Percentiles rank a stretch among this genome's conserved stretches.
phyloP scores from a whole-genome alignment of 148 eudicot genomes.

The Persicaria tinctoria region DNA sequence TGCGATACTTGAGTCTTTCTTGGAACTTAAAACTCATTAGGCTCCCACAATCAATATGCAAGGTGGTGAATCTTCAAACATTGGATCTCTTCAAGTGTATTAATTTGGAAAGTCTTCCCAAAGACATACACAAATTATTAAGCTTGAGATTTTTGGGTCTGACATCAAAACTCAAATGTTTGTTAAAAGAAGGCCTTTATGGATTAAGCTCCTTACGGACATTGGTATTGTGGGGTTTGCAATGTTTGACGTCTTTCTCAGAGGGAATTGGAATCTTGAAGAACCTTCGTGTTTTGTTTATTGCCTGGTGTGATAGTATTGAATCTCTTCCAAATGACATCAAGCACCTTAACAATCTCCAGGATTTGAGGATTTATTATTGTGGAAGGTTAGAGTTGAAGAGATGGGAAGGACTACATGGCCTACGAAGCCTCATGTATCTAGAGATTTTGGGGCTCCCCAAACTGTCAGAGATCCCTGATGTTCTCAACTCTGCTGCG shows the following conservation, averaged over 20 bases:
- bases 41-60: constrained; percentile 13
- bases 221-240: neutral
- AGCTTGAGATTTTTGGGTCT: constrained; percentile 13
- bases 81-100: neutral
- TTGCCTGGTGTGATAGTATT: neutral
- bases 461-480: neutral
- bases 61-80: neutral
- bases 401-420: neutral
- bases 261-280: neutral
- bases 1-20: neutral
- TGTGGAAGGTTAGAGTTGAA: neutral
- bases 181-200: neutral
- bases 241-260: neutral
- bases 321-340: neutral
- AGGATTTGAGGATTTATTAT: neutral
- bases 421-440: neutral
- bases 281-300: neutral
- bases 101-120: constrained; percentile 9
- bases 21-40: neutral
- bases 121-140: constrained; percentile 11
- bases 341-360: neutral
- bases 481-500: neutral
- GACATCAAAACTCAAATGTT: neutral
- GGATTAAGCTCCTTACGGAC: neutral
- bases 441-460: neutral